Conservation (phyloP, 148 eudicot species). For the Camellia japonica region DNA sequence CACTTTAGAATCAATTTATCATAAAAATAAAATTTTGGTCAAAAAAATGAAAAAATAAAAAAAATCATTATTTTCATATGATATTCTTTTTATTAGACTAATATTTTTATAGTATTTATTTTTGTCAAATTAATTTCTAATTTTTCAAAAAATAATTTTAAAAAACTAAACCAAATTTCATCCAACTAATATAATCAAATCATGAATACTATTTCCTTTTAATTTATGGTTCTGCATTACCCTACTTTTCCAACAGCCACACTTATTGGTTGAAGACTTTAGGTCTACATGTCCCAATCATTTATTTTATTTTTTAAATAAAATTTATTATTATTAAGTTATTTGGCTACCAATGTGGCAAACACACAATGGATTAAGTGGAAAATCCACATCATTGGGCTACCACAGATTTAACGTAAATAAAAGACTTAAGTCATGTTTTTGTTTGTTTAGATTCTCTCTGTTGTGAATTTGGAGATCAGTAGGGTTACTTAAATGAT, state of each 20-base stretch:
- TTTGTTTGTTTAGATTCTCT: slow-evolving; percentile 5
- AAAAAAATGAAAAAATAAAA: too few relatives aligned
- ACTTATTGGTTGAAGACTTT: slow-evolving; percentile 11
- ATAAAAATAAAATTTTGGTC: too few relatives aligned
- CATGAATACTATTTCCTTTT: background rate
- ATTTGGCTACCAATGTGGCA: slow-evolving; percentile 11
- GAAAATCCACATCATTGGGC: slow-evolving; percentile 10
- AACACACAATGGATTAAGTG: background rate
- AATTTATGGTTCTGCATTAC: background rate
- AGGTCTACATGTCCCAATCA: background rate
- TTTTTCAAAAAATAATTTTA: too few relatives aligned
- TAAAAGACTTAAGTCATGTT: background rate
- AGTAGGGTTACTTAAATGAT: background rate
- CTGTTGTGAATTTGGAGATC: background rate
- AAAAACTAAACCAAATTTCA: too few relatives aligned
- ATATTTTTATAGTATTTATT: too few relatives aligned
- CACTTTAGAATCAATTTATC: too few relatives aligned
- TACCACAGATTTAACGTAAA: background rate
- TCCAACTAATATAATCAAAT: background rate
- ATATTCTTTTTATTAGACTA: too few relatives aligned
- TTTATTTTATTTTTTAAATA: background rate
- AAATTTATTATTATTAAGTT: background rate
- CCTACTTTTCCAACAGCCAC: background rate
- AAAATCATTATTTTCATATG: too few relatives aligned
- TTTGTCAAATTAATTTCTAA: too few relatives aligned